These are phyloP conservation scores for Arachis hypogaea DNA, from an alignment of 306 rosid species.

Conservation along the genomic window DNA sequence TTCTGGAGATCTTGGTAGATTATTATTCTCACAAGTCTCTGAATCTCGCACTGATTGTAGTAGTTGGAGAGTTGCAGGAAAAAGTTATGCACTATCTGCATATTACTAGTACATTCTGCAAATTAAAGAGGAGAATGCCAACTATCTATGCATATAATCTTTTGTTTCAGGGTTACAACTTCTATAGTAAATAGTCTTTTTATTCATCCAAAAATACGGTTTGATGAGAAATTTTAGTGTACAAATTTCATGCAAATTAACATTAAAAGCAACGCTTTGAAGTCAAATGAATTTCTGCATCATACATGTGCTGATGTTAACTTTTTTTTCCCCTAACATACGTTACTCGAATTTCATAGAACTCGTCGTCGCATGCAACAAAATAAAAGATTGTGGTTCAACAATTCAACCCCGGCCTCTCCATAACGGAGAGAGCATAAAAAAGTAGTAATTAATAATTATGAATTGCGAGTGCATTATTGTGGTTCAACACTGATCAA, in stretches of 20 bases:
- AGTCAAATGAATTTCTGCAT: too few relatives aligned
- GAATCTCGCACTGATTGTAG: constrained; percentile 40
- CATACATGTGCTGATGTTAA: too few relatives aligned
- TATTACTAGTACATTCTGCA: too few relatives aligned
- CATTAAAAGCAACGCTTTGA: too few relatives aligned
- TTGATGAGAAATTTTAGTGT: too few relatives aligned
- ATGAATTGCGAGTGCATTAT: background rate
- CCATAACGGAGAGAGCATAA: constrained; percentile 4
- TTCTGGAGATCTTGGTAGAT: constrained; percentile 36
- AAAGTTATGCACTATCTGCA: constrained; percentile 30
- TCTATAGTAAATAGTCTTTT: too few relatives aligned
- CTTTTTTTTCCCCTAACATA: background rate
- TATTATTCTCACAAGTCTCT: constrained; percentile 15
- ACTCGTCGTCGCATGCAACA: background rate
- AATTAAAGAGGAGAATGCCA: too few relatives aligned
- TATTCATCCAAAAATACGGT: too few relatives aligned
- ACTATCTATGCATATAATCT: too few relatives aligned
- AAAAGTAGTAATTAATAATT: background rate
- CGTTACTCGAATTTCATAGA: background rate
- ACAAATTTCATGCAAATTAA: too few relatives aligned
- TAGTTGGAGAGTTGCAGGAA: constrained; percentile 46
- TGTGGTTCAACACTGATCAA: background rate
- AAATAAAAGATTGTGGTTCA: background rate
- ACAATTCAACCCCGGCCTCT: background rate
- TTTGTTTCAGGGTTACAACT: too few relatives aligned